Base-by-base conservation (phyloP, 2,329 filamentous ascomycete genomes). In the Ascosphaera apis region DNA sequence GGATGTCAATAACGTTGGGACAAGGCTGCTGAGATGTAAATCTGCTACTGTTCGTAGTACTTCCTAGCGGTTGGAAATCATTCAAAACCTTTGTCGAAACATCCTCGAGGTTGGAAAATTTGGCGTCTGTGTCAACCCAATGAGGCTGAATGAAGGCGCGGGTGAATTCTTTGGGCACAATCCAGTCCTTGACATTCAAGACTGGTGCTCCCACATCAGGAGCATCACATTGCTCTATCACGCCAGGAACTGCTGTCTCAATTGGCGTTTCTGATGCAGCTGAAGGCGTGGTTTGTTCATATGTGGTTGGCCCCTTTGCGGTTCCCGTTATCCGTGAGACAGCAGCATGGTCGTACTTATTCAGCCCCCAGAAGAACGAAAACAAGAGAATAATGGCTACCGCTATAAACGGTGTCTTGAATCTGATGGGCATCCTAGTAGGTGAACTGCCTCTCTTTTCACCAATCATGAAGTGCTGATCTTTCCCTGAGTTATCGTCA, bases 151-250 rank as follows among this genome's bases (percentile, higher is more conserved):
- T 48, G 43, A 57, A 57, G 40, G 50, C 47, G 35, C 55, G 55
- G 21, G 54, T 58, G 42, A 56, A 58, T 44, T 58, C 57, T 49
- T 58, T 58, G 47, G 53, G 54, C 13, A 47, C 45, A 28, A 58
- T 50, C 55, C 55, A 58, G 45, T 58, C 55, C 32, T 46, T 43
- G 44, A 57, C 53, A 5, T 53, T 47, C 23, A 58, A 38, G 9
- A 53, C 52, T 17, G 53, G 50, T 33, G 49, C 9, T 13, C 25
- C 25, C 9, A 28, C 9, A 8, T 28, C 25, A 28, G 25, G 13
- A 35, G 28, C 4, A 18, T 12, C 8, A 17, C 15, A 11, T 31
- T 17, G n/a, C 19, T 25, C 13, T 25, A 18, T 32, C 15, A 19
- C 7, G 25, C 15, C 15, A 30, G 23, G 3, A 3, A 6, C 8